These are phyloP conservation scores for Zymoseptoria crescenta DNA, from an alignment of 2,329 filamentous ascomycete genomes.

Conservation along the genomic window DNA sequence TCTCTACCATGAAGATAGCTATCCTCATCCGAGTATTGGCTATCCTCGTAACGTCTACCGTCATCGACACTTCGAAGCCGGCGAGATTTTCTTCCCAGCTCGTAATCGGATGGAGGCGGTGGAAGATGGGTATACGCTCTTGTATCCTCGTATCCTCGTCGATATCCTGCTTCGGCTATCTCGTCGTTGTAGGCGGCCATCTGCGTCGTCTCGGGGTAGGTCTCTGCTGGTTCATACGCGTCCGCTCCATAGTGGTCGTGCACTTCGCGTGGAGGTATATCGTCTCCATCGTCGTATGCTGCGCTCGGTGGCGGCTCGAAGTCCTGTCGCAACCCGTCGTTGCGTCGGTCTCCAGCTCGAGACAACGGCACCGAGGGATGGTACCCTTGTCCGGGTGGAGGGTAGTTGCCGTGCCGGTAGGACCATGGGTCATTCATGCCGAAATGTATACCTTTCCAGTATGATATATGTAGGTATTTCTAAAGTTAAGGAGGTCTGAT, in stretches of 20 bases:
- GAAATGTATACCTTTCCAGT: background rate
- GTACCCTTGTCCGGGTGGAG: background rate
- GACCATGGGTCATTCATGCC: background rate
- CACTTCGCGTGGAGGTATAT: background rate
- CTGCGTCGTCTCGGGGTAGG: constrained; percentile 8
- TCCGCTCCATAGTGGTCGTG: constrained; percentile 1
- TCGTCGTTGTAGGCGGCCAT: constrained; percentile 22
- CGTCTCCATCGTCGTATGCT: background rate
- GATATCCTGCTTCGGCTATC: constrained; percentile 22
- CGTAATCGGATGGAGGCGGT: constrained; percentile 4
- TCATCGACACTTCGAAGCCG: constrained; percentile 2
- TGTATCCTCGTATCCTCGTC: constrained; percentile 6
- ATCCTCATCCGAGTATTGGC: constrained; percentile 4
- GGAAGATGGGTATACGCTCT: constrained; percentile 5
- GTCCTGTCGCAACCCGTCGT: background rate
- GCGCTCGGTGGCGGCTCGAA: background rate
- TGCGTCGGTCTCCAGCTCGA: background rate
- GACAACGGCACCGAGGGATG: background rate
- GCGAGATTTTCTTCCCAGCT: constrained; percentile 2
- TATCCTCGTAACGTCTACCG: constrained; percentile 4
- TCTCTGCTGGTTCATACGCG: constrained; percentile 12
- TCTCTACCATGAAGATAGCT: constrained; percentile 7
- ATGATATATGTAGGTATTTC: background rate
- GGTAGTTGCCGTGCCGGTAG: background rate
- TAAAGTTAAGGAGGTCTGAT: too few species aligned